Evolutionary conservation across 805 yeast species (phyloP).

Genomic region (Candida peoriensis): DNA sequence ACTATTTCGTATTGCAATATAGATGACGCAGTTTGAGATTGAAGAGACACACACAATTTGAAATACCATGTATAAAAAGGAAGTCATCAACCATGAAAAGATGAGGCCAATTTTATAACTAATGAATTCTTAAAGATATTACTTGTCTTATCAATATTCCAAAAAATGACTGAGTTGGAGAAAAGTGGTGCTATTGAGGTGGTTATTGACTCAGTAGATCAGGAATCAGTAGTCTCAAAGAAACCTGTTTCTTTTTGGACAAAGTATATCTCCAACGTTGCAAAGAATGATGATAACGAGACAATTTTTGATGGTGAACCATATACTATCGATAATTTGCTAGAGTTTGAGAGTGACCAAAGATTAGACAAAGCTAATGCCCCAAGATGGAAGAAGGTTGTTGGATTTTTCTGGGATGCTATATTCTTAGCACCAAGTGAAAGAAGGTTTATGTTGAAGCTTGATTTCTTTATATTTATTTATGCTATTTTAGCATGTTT

Average conservation of each 20-base stretch:
- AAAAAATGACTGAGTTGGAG: not conserved
- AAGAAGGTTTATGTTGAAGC: constrained; percentile 4
- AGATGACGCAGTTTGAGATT: no score
- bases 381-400: not conserved
- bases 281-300: not conserved
- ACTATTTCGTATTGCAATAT: no score
- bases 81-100: no score
- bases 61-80: no score
- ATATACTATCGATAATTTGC: not conserved
- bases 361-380: not conserved
- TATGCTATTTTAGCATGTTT: constrained; percentile 18
- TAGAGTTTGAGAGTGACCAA: not conserved
- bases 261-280: not conserved
- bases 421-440: constrained; percentile 3
- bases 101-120: no score
- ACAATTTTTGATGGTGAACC: not conserved
- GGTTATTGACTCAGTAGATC: not conserved
- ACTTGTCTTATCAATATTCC: no score
- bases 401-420: constrained; percentile 1
- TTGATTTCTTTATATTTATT: constrained; percentile 8
- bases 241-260: not conserved
- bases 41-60: no score
- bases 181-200: not conserved
- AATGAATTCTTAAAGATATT: no score
- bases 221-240: not conserved